phyloP scores from a whole-genome alignment of 805 yeast genomes.

The Starmerella scarabaei region DNA sequence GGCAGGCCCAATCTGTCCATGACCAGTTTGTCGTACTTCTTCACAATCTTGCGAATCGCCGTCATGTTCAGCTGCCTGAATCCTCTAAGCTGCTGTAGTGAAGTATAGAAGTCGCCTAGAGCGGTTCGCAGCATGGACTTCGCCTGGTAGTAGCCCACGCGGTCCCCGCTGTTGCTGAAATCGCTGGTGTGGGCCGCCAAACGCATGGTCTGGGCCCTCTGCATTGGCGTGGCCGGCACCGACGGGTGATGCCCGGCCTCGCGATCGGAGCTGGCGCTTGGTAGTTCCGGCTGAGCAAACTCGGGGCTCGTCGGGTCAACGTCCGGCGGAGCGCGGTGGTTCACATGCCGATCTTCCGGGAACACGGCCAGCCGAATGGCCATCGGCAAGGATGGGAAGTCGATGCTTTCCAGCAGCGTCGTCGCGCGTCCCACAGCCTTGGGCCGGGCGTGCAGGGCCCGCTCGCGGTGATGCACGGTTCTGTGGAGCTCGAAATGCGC shows the following conservation, averaged over 20 bases:
- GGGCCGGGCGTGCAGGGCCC: not conserved
- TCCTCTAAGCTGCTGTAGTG: conserved; percentile 54
- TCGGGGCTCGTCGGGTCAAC: not conserved
- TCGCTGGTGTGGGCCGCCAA: conserved; percentile 10
- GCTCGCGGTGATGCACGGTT: conserved; percentile 8
- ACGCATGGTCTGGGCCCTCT: not conserved
- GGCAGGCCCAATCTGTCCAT: conserved; percentile 59
- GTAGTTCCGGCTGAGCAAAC: not conserved
- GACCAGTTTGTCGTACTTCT: conserved; percentile 71
- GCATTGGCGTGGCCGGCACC: not conserved
- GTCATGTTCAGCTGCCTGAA: conserved; percentile 70
- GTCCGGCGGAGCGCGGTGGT: not conserved
- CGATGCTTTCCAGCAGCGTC: conserved; percentile 9
- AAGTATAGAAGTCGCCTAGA: conserved; percentile 56
- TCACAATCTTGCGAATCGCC: conserved; percentile 77
- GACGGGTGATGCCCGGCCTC: too few relatives aligned
- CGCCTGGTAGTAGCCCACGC: conserved; percentile 49
- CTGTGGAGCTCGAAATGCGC: conserved; percentile 40
- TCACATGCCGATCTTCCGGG: too few relatives aligned
- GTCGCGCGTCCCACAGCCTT: not conserved
- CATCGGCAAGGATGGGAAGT: conserved; percentile 16
- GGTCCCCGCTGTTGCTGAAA: conserved; percentile 15
- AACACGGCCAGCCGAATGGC: not conserved
- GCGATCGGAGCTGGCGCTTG: too few relatives aligned
- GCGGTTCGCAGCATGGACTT: conserved; percentile 57